phyloP scores from a whole-genome alignment of 345 rosid species.

The Eucalyptus regnans region DNA sequence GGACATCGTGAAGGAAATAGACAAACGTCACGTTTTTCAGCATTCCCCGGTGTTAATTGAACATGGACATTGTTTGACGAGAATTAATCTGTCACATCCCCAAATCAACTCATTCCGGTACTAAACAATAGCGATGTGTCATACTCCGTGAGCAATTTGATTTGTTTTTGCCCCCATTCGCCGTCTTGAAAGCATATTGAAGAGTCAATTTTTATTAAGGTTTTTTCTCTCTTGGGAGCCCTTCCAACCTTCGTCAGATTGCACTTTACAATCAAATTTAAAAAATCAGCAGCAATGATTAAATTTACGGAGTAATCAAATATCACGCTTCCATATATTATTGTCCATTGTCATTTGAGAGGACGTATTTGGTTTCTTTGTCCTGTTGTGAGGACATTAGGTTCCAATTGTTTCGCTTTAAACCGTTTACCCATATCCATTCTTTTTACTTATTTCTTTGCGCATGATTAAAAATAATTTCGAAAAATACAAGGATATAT shows the following conservation, averaged over 20 bases:
- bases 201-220: not conserved
- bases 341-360: not conserved
- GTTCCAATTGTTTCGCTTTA: not conserved
- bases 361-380: not conserved
- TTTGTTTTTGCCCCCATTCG: not conserved
- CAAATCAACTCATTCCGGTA: not conserved
- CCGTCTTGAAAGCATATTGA: not conserved
- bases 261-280: not conserved
- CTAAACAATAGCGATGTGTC: fast-evolving
- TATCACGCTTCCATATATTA: not conserved
- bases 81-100: not conserved
- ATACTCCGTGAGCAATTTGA: not conserved
- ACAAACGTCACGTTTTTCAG: not conserved
- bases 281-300: not conserved
- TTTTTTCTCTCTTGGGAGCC: fast-evolving
- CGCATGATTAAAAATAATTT: not conserved
- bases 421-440: not conserved
- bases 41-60: not conserved
- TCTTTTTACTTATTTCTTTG: not conserved
- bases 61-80: not conserved
- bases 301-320: not conserved
- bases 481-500: not conserved
- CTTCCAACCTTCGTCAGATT: not conserved
- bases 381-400: not conserved
- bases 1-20: not conserved